Base-by-base conservation (phyloP, 768 basidiomycete species). In the Naematelia encephala region DNA sequence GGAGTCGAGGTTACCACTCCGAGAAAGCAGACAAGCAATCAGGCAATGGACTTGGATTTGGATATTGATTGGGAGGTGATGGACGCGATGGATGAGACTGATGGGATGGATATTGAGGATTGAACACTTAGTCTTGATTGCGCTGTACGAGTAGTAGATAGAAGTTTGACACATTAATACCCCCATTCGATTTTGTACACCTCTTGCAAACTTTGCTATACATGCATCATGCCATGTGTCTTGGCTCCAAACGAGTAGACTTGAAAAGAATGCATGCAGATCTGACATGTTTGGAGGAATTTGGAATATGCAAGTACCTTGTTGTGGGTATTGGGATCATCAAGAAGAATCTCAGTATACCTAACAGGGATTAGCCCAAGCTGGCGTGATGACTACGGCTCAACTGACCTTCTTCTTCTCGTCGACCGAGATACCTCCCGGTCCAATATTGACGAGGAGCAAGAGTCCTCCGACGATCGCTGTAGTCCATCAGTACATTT, bases 381-480 rank as follows among this genome's bases (percentile, higher is more conserved):
- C 16, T n/a, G 25, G 10, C 25, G 13, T 46, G 23, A 23, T 12
- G 19, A 21, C 30, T 19, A 11, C 29, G 57, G 21, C n/a, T n/a
- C 12, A 48, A 51, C 67, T 58, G 12, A 86, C 91, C 84, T 98
- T 98, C 83, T 99, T 99, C 84, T 97, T 97, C 82, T 97, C 93
- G 79, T 98, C 96, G 61, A 98, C 90, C 2, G 93, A 97, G 61
- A 98, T 82, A 63, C 93, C 94, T 60, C 96, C 94, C 52, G 96
- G 92, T 71, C 96, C 96, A 83, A 97, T 92, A 82, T 97, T 98
- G 63, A 98, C 94, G 54, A 99, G 86, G 59, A 98, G 85, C 64
- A 99, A 88, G 28, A 99, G 85, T 47, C 96, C 96, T 61, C 96
- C 96, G 47, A 99, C 93, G 73, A 99, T 99, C 26, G 94, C 85